These are phyloP conservation scores for Ascochyta koolunga DNA, from an alignment of 2,329 filamentous ascomycete species.

Conservation along the genomic window DNA sequence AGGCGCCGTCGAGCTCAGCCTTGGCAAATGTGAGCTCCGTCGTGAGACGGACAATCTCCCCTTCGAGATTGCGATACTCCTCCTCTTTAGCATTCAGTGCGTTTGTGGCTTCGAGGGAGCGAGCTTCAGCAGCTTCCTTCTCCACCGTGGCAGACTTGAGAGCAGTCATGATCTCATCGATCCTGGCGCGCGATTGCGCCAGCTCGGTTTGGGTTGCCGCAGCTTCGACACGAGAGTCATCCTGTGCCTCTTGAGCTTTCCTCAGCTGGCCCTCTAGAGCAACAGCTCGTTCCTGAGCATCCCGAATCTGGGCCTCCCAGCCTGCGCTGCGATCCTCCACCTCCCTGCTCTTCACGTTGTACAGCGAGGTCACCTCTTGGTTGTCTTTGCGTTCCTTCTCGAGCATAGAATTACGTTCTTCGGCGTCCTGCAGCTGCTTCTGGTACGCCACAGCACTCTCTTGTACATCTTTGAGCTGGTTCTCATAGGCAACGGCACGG, in stretches of 20 bases:
- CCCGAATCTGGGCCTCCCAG: slow-evolving; percentile 42
- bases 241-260: slow-evolving; percentile 35
- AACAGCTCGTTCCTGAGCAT: slow-evolving; percentile 42
- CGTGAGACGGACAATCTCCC: slow-evolving; percentile 68
- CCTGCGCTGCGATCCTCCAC: slow-evolving; percentile 30
- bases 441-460: slow-evolving; percentile 39
- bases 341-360: slow-evolving; percentile 29
- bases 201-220: slow-evolving; percentile 47
- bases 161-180: slow-evolving; percentile 34
- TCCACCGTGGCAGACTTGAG: slow-evolving; percentile 35
- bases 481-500: slow-evolving; percentile 40
- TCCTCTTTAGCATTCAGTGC: slow-evolving; percentile 43
- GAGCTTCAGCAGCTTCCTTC: slow-evolving; percentile 43
- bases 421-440: slow-evolving; percentile 33
- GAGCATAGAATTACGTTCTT: slow-evolving; percentile 35
- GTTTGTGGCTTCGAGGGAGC: slow-evolving; percentile 35
- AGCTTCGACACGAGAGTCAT: slow-evolving; percentile 43
- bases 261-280: slow-evolving; percentile 41
- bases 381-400: slow-evolving; percentile 40
- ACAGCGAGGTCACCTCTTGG: slow-evolving; percentile 32
- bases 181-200: slow-evolving; percentile 39
- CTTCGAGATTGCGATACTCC: slow-evolving; percentile 57
- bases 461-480: slow-evolving; percentile 42
- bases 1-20: slow-evolving; percentile 92
- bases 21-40: slow-evolving; percentile 88